These are phyloP conservation scores for Endocladia muricata DNA, from an alignment of 31 red algal species.

Conservation along the genomic window DNA sequence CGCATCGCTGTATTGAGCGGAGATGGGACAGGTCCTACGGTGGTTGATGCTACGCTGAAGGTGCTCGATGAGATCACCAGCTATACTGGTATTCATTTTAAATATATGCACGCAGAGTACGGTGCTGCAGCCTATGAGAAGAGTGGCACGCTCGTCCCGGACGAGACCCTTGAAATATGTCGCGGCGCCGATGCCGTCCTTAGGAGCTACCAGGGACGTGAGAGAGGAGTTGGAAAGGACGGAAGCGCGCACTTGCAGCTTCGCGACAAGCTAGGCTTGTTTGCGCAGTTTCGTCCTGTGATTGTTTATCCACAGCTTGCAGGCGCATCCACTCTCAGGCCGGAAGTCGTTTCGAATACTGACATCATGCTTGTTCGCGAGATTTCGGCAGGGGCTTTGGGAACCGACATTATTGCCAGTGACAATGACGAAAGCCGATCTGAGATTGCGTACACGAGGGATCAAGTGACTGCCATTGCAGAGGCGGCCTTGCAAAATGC, in stretches of 20 bases:
- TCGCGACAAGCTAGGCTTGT: constrained; percentile 68
- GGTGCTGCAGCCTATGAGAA: constrained; percentile 45
- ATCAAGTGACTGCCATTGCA: constrained; percentile 60
- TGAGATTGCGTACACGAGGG: constrained; percentile 56
- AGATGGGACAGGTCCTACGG: constrained; percentile 78
- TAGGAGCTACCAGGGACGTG: constrained; percentile 63
- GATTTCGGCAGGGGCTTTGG: constrained; percentile 76
- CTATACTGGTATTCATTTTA: constrained; percentile 80
- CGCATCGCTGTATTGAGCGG: constrained; percentile 74
- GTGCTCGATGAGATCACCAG: constrained; percentile 66
- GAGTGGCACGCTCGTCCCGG: constrained; percentile 54
- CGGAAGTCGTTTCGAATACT: constrained; percentile 53
- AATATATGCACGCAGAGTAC: constrained; percentile 56
- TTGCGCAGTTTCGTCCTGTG: constrained; percentile 87
- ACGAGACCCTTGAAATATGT: constrained; percentile 80
- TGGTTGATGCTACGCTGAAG: constrained; percentile 51
- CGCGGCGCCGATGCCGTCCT: constrained; percentile 77
- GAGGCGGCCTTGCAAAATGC: constrained; percentile 61
- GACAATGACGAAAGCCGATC: constrained; percentile 43
- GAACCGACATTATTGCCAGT: constrained; percentile 20
- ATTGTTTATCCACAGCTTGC: constrained; percentile 71
- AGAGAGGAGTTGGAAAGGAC: constrained; percentile 37
- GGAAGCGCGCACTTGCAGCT: constrained; percentile 70
- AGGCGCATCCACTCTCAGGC: constrained; percentile 32
- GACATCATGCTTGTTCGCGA: constrained; percentile 91